Evolutionary conservation across 2,329 filamentous ascomycete genomes (phyloP).

Genomic region (Claviceps citrina): DNA sequence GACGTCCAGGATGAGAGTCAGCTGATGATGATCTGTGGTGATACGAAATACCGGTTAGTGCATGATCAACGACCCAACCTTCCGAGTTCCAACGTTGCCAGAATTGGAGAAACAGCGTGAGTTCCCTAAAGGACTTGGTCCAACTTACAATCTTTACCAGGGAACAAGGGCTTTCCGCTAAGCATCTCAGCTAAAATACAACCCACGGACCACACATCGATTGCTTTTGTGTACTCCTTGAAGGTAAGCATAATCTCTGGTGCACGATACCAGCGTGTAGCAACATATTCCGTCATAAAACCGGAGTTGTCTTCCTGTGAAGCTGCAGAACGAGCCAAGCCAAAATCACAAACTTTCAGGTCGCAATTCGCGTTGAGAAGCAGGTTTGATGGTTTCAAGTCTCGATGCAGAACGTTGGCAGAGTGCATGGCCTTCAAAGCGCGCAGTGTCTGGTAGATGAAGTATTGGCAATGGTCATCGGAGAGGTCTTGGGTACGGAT

Average conservation of each 20-base stretch:
- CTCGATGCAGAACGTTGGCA: conserved; percentile 90
- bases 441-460: conserved; percentile 97
- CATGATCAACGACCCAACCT: not conserved
- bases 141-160: conserved; percentile 83
- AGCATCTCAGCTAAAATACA: conserved; percentile 98
- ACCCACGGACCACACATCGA: conserved; percentile 97
- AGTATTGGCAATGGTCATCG: conserved; percentile 99
- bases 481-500: conserved; percentile 97
- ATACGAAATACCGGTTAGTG: not conserved
- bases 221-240: conserved; percentile 99
- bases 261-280: conserved; percentile 95
- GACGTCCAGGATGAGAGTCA: conserved; percentile 92
- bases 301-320: conserved; percentile 99
- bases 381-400: conserved; percentile 93
- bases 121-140: not conserved
- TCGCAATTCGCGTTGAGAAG: conserved; percentile 97
- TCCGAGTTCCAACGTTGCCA: not conserved
- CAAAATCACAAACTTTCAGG: conserved; percentile 97
- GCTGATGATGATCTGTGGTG: conserved; percentile 74
- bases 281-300: conserved; percentile 99
- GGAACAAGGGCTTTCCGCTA: conserved; percentile 94
- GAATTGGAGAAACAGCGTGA: not conserved
- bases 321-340: conserved; percentile 83
- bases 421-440: conserved; percentile 99
- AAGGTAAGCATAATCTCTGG: conserved; percentile 99